Percentiles rank a stretch among this genome's conserved stretches.
These are phyloP conservation scores for Trichoderma hamatum DNA, from an alignment of 2,329 filamentous ascomycete species.

Conservation along the genomic window DNA sequence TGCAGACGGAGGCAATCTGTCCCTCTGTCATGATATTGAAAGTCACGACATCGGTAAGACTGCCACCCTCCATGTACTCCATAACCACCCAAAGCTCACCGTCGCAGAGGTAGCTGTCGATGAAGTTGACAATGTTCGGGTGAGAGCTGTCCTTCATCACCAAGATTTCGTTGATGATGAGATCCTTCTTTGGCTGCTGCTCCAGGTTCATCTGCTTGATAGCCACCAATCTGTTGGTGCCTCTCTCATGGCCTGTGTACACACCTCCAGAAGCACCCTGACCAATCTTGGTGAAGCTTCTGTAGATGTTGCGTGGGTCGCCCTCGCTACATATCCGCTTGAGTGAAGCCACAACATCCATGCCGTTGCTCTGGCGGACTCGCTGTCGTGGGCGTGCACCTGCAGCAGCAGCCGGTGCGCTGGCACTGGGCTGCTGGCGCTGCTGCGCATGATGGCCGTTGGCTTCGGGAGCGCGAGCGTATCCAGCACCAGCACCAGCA, in stretches of 20 bases:
- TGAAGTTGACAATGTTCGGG: slow-evolving; percentile 98
- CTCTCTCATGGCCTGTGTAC: slow-evolving; percentile 84
- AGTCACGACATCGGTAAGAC: slow-evolving; percentile 95
- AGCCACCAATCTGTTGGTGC: slow-evolving; percentile 84
- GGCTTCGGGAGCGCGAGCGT: slow-evolving; percentile 36
- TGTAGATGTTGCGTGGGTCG: slow-evolving; percentile 86
- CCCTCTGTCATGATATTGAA: slow-evolving; percentile 99
- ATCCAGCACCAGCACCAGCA: slow-evolving; percentile 38
- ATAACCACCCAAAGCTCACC: slow-evolving; percentile 98
- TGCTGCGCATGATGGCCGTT: slow-evolving; percentile 40
- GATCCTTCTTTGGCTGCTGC: slow-evolving; percentile 96
- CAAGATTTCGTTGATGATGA: slow-evolving; percentile 98
- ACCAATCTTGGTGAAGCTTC: slow-evolving; percentile 89
- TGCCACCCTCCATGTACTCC: slow-evolving; percentile 99
- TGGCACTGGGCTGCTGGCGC: slow-evolving; percentile 41
- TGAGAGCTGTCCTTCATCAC: slow-evolving; percentile 99
- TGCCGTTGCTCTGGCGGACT: slow-evolving; percentile 74
- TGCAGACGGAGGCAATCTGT: slow-evolving; percentile 93
- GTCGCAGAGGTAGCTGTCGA: slow-evolving; percentile 89
- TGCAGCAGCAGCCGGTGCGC: slow-evolving; percentile 45
- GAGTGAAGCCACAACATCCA: slow-evolving; percentile 81
- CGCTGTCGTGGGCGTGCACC: slow-evolving; percentile 73
- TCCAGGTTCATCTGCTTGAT: slow-evolving; percentile 99
- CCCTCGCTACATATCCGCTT: slow-evolving; percentile 88
- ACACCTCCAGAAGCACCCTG: slow-evolving; percentile 97